Percentiles rank a stretch among this genome's conserved stretches.
Evolutionary conservation across 768 basidiomycete species (phyloP).

Genomic region (Pseudohyphozyma bogoriensis): DNA sequence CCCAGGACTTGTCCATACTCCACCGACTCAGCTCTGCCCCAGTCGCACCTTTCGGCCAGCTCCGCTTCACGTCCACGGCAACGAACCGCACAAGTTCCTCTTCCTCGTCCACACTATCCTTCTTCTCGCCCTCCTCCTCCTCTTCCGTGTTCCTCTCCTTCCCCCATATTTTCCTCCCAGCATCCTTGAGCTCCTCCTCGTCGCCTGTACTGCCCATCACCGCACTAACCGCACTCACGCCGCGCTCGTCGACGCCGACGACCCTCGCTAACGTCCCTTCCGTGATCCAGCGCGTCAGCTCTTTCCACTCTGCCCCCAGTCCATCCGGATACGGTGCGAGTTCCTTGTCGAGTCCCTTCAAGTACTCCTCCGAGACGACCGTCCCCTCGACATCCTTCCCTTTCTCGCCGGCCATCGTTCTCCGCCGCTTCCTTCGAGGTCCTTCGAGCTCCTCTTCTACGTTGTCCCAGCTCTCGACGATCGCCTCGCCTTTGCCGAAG

Average conservation of each 20-base stretch:
- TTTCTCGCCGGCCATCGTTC: conserved; percentile 1
- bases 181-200: conserved; percentile 9
- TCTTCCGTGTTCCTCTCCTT: conserved; percentile 15
- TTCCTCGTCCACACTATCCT: conserved; percentile 9
- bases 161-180: conserved; percentile 20
- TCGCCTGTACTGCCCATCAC: conserved; percentile 32
- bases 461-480: conserved; percentile 34
- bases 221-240: conserved; percentile 34
- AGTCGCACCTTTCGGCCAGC: conserved; percentile 38
- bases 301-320: conserved; percentile 33
- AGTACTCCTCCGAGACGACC: conserved; percentile 36
- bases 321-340: conserved; percentile 40
- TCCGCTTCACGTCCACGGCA: conserved; percentile 37
- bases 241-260: conserved; percentile 27
- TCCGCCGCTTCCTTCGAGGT: too few relatives aligned
- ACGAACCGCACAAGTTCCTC: conserved; percentile 33
- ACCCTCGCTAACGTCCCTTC: conserved; percentile 32
- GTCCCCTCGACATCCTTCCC: conserved; percentile 9
- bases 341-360: conserved; percentile 36
- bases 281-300: conserved; percentile 31
- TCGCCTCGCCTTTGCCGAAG: conserved; percentile 23
- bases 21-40: conserved; percentile 39
- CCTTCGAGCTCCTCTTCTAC: conserved; percentile 31
- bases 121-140: conserved; percentile 6
- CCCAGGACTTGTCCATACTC: conserved; percentile 41